Evolutionary conservation across 169 alveolate species (phyloP), one percentile per base, ranked within the genome.

Genomic region (Plasmodium knowlesi): DNA sequence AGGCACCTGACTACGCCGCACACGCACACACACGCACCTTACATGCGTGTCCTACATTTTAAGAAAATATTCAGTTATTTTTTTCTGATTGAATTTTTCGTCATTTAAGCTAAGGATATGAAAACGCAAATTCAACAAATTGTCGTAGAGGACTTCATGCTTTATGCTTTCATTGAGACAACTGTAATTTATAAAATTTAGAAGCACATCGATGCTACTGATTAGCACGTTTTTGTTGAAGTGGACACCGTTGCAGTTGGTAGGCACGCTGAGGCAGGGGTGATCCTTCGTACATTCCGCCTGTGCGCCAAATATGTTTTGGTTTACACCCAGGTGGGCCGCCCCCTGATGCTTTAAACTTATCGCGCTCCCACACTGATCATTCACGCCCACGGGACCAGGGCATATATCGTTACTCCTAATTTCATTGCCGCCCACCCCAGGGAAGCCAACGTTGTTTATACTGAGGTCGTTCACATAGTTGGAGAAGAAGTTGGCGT

Each of bases 141-240:
- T 86, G 79, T 86, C 93, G 25, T 70, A 83, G 16, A 86, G 93
- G 12, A 43, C 70, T 76, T 86, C 93, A 74, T 43, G 86, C 8
- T 74, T 86, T 53, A 86, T 76, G 12, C 82, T 74, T 22, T 86
- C 93, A 74, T 86, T 86, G 46, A 86, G 80, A n/a, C 81, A 50
- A 81, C 81, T 73, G 43, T 86, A 86, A 74, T 86, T 86, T 54
- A 86, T 76, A 86, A 86, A 86, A 43, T 86, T 86, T 76, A 86
- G 54, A 34, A 86, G 50, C 5, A 86, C 76, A 54, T 86, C 93
- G 25, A 86, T 86, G 19, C 93, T 74, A 10, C 76, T 86, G 41
- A 86, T 86, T 74, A 86, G 43, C 22, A 86, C 37, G 34, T 61
- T 86, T 76, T 86, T 86, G 22, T 86, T 76, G 30, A 86, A 86